Percentiles rank a stretch among this genome's conserved stretches.
Evolutionary conservation across 2,329 filamentous ascomycete genomes (phyloP).

Genomic region (Cladorrhinum sp.): DNA sequence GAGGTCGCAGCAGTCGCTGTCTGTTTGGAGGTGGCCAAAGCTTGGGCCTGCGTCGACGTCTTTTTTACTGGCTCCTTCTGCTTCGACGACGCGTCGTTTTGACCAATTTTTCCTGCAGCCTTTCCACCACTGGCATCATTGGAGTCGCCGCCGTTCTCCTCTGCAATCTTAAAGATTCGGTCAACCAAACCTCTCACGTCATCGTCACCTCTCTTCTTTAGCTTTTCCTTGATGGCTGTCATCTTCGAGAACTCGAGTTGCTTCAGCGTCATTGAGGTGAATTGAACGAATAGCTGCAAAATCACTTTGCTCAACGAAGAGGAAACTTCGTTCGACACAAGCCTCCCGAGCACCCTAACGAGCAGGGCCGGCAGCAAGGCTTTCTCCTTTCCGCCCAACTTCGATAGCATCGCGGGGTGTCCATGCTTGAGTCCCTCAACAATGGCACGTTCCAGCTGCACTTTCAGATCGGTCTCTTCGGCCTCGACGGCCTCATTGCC

Average conservation of each 20-base stretch:
- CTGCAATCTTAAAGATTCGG: constrained; percentile 35
- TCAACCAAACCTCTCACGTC: constrained; percentile 61
- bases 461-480: constrained; percentile 10
- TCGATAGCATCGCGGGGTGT: constrained; percentile 15
- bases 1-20: background rate
- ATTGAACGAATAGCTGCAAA: constrained; percentile 22
- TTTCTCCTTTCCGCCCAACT: constrained; percentile 12
- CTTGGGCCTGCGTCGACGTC: constrained; percentile 5
- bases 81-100: constrained; percentile 6
- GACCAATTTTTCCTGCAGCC: constrained; percentile 4
- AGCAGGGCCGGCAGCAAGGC: constrained; percentile 11
- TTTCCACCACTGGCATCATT: constrained; percentile 1
- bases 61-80: constrained; percentile 11
- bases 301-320: constrained; percentile 25
- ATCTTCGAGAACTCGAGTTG: constrained; percentile 47
- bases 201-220: constrained; percentile 62
- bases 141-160: constrained; percentile 26
- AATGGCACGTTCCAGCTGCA: constrained; percentile 21
- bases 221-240: constrained; percentile 42
- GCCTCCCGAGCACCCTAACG: constrained; percentile 22
- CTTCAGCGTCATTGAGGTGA: constrained; percentile 21
- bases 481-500: background rate
- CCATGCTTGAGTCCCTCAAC: constrained; percentile 12
- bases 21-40: constrained; percentile 10
- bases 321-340: constrained; percentile 20